phyloP scores from a whole-genome alignment of 2,329 filamentous ascomycete species.

The Xylariomycetidae sp. region DNA sequence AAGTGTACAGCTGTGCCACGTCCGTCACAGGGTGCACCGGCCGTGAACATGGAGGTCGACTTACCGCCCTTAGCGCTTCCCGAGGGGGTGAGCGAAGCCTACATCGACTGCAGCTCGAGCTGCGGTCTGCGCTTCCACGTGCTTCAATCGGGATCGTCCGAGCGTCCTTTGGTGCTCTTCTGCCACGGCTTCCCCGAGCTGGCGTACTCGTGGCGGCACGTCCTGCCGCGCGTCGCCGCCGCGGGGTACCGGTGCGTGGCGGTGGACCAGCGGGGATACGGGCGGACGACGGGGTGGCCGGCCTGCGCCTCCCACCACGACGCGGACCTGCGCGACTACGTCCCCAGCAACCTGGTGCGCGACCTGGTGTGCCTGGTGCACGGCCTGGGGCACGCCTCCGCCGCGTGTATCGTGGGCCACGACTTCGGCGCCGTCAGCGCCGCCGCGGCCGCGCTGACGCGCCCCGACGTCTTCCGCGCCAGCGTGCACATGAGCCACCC shows the following conservation, averaged over 20 bases:
- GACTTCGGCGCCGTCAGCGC: conserved; percentile 60
- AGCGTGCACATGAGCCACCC: conserved; percentile 61
- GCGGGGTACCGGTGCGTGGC: conserved; percentile 61
- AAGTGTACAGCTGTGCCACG: too few species aligned
- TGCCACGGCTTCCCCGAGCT: conserved; percentile 64
- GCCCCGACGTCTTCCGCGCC: conserved; percentile 58
- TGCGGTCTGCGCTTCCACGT: conserved; percentile 57
- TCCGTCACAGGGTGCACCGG: too few species aligned
- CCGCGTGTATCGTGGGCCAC: conserved; percentile 30
- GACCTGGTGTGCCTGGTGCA: conserved; percentile 57
- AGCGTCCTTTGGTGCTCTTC: conserved; percentile 52
- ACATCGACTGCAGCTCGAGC: conserved; percentile 42
- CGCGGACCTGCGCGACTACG: conserved; percentile 51
- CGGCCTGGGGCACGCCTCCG: conserved; percentile 46
- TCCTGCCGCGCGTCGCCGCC: conserved; percentile 51
- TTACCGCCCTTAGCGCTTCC: conserved; percentile 36
- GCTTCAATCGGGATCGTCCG: conserved; percentile 43
- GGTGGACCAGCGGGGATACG: conserved; percentile 63
- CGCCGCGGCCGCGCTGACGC: conserved; percentile 52
- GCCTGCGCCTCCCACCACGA: conserved; percentile 39
- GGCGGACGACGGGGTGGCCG: conserved; percentile 58
- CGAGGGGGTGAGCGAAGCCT: conserved; percentile 46
- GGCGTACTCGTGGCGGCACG: conserved; percentile 62
- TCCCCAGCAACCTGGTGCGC: conserved; percentile 51
- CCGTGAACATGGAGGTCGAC: too few species aligned